Evolutionary conservation across 2,329 filamentous ascomycete genomes (phyloP).

Genomic region (Colletotrichum caudatum): DNA sequence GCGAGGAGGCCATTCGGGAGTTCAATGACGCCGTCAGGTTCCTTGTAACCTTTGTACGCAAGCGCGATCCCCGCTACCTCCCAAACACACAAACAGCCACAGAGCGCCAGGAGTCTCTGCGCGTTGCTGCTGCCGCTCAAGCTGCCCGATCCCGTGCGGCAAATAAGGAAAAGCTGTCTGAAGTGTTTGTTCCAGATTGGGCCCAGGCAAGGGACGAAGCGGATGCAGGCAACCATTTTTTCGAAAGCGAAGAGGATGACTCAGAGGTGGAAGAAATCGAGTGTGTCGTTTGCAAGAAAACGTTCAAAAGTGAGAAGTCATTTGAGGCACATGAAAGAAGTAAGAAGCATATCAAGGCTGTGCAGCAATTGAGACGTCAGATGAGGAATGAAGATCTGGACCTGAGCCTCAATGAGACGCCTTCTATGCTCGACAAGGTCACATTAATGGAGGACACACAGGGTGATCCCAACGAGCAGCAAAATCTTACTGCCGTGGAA

Average conservation of each 20-base stretch:
- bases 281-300: constrained; percentile 82
- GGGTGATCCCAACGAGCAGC: constrained; percentile 1
- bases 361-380: constrained; percentile 82
- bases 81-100: constrained; percentile 81
- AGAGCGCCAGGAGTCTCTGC: constrained; percentile 81
- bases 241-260: constrained; percentile 64
- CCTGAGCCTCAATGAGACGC: constrained; percentile 50
- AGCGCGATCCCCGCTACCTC: constrained; percentile 88
- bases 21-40: constrained; percentile 94
- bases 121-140: constrained; percentile 84
- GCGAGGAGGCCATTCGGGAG: constrained; percentile 85
- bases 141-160: constrained; percentile 85
- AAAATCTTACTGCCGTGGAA: neutral
- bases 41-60: constrained; percentile 88
- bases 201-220: constrained; percentile 69
- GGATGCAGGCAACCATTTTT: constrained; percentile 66
- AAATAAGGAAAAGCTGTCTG: constrained; percentile 79
- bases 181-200: constrained; percentile 80
- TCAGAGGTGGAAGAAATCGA: constrained; percentile 72
- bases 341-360: constrained; percentile 92
- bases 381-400: constrained; percentile 85
- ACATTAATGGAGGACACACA: constrained; percentile 20
- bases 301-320: constrained; percentile 92
- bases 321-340: constrained; percentile 93
- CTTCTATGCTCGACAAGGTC: neutral